phyloP scores from a whole-genome alignment of 2,329 filamentous ascomycete species.

The Aspergillus aculeatus region DNA sequence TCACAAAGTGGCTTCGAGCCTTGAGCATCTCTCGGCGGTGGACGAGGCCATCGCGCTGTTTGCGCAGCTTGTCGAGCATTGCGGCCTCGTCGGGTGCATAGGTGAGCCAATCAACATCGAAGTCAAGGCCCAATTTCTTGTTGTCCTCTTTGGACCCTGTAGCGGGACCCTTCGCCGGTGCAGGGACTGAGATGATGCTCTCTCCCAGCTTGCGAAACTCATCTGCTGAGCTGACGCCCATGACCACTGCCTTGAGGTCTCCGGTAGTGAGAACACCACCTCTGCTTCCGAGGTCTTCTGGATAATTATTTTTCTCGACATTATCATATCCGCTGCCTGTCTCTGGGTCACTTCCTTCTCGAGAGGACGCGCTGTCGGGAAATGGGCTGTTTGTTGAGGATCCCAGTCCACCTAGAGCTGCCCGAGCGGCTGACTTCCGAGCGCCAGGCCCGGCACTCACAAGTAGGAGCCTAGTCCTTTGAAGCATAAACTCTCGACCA shows the following conservation, averaged over 20 bases:
- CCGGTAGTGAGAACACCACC: slow-evolving; percentile 42
- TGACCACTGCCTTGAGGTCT: slow-evolving; percentile 44
- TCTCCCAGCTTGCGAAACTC: slow-evolving; percentile 46
- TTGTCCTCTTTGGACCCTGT: not conserved
- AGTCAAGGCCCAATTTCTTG: slow-evolving; percentile 32
- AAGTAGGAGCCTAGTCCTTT: slow-evolving; percentile 32
- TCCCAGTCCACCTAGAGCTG: not conserved
- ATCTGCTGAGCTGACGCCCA: slow-evolving; percentile 36
- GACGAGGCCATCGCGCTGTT: slow-evolving; percentile 34
- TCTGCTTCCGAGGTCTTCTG: slow-evolving; percentile 40
- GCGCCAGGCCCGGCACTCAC: slow-evolving; percentile 14
- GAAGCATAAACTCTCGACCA: slow-evolving; percentile 47
- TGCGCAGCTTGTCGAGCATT: slow-evolving; percentile 39
- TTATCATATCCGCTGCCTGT: slow-evolving; percentile 25
- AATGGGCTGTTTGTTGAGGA: not conserved
- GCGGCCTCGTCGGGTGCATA: slow-evolving; percentile 41
- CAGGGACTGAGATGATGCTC: slow-evolving; percentile 35
- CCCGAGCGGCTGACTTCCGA: slow-evolving; percentile 15
- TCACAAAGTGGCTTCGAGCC: slow-evolving; percentile 44
- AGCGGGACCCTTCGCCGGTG: slow-evolving; percentile 19
- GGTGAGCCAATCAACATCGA: slow-evolving; percentile 28
- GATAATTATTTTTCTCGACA: slow-evolving; percentile 22
- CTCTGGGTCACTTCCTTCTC: slow-evolving; percentile 20
- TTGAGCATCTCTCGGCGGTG: slow-evolving; percentile 42
- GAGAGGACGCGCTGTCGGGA: slow-evolving; percentile 20